These are phyloP conservation scores for Salix udensis DNA, from an alignment of 345 rosid species.

Conservation along the genomic window DNA sequence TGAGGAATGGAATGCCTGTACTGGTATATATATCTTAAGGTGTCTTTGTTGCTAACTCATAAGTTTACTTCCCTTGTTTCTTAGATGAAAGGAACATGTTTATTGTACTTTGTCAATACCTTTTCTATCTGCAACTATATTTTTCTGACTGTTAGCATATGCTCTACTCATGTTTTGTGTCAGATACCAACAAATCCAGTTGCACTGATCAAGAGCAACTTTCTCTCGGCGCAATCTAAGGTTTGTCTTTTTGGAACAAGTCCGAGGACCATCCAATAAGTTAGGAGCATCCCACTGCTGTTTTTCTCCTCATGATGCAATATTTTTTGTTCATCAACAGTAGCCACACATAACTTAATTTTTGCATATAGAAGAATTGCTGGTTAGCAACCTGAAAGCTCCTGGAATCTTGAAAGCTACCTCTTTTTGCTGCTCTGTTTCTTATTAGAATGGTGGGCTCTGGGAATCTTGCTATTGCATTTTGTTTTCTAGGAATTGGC, in stretches of 20 bases:
- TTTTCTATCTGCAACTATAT: constrained; percentile 13
- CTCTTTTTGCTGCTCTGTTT: background rate
- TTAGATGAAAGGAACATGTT: background rate
- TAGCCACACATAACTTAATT: background rate
- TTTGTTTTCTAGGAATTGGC: background rate
- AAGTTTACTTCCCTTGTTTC: constrained; percentile 1
- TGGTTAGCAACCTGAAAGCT: background rate
- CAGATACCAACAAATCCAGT: constrained; percentile 85
- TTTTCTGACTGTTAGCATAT: constrained; percentile 1
- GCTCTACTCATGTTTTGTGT: constrained; percentile 20
- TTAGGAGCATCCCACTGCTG: background rate
- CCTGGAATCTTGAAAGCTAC: background rate
- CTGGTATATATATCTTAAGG: constrained; percentile 46
- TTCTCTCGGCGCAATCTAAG: constrained; percentile 82
- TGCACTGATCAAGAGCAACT: constrained; percentile 52
- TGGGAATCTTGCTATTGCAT: background rate
- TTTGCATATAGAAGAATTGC: constrained; percentile 1
- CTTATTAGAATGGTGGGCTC: background rate
- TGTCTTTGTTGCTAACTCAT: constrained; percentile 10
- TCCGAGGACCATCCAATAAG: background rate
- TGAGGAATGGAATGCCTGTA: constrained; percentile 68
- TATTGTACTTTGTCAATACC: background rate
- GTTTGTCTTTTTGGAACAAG: constrained; percentile 35
- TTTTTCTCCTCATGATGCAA: background rate
- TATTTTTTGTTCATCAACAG: background rate